Evolutionary conservation across 805 yeast species (phyloP), one percentile per base, ranked within the genome.

Genomic region (Metschnikowia picachoensis): DNA sequence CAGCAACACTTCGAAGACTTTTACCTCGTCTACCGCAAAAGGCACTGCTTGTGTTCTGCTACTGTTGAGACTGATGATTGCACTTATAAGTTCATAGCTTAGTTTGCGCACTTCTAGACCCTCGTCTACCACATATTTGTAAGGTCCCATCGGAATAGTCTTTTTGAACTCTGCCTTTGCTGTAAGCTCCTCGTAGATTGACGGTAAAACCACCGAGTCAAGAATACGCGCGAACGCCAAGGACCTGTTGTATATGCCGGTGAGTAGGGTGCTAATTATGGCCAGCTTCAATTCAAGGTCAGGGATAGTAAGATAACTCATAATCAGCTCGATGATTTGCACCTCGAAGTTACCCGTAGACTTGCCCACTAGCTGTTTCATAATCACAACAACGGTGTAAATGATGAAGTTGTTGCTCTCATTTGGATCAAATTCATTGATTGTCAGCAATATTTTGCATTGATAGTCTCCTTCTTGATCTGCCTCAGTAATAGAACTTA

Each of bases 71-170:
- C 62, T 60, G 11, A 67, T 60, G 3, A 85, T 61, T 8, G 87
- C 74, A 60, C 81, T 83, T 28, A 87, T 65, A 17, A 83, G 66
- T 58, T 87, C 95, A 61, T 83, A 85, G 7, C 86, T 73, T 33
- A 85, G 76, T 59, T 85, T 85, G 44, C 96, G 73, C 48, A 80
- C 78, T 48, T 82, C 88, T 34, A 86, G 69, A 0, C 90, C 94
- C 53, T 83, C 84, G 57, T 88, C 96, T 34, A 87, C 77, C 50
- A 82, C 81, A 60, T 87, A 91, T 59, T 86, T 87, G 70, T 85
- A 87, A 0, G 95, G 95, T 1, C 96, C 96, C 79, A 89, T 87
- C 39, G 83, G 85, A 30, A 88, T 82, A 15, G 74, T 68, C 44
- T 82, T 82, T 37, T 84, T 78, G 56, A 79, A 82, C 46, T 78